Evolutionary conservation across 2,329 filamentous ascomycete genomes (phyloP), one percentile per base, ranked within the genome.

Genomic region (Colletotrichum spinosum): DNA sequence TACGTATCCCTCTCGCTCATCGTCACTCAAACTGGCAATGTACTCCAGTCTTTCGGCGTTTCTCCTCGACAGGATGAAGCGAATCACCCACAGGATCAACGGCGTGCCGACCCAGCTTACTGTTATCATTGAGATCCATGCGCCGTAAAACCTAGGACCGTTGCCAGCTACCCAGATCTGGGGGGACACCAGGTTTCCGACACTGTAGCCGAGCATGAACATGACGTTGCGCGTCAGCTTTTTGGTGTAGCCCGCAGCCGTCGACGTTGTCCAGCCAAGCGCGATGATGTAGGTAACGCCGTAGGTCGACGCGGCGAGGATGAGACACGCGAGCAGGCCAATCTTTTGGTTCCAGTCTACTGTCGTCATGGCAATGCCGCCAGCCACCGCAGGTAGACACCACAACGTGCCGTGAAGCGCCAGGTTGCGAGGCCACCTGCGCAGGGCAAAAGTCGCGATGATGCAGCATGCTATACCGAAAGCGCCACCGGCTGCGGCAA

Each of bases 141-240:
- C 73, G 7, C 71, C 70, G 53, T 77, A 76, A 56, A 75, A 77
- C 35, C 75, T 69, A 6, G 75, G 75, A 35, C 55, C 70, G 42
- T 70, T 71, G 39, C 66, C 62, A 2, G 69, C 62, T 7, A 71
- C 70, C 75, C 74, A 80, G 3, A 79, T 69, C 48, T 79, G 77
- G 1, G 77, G 77, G 0, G 74, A 77, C n/a, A 78, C 71, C 7
- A 80, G 73, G 37, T 77, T 79, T 4, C 72, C 72, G 1, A 77
- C 62, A 9, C 75, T 73, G 9, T 76, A 77, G 1, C 77, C 79
- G 0, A 79, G 64, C 70, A 79, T 78, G 53, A 78, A 79, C 60
- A 79, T 69, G 12, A 74, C 77, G 15, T 78, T 79, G 25, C 78
- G 73, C 1, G 79, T 80, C 2, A 80, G 76, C 66, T 81, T 81